Evolutionary conservation across 2,329 filamentous ascomycete genomes (phyloP).

Genomic region (Phaeosphaeria sp.): DNA sequence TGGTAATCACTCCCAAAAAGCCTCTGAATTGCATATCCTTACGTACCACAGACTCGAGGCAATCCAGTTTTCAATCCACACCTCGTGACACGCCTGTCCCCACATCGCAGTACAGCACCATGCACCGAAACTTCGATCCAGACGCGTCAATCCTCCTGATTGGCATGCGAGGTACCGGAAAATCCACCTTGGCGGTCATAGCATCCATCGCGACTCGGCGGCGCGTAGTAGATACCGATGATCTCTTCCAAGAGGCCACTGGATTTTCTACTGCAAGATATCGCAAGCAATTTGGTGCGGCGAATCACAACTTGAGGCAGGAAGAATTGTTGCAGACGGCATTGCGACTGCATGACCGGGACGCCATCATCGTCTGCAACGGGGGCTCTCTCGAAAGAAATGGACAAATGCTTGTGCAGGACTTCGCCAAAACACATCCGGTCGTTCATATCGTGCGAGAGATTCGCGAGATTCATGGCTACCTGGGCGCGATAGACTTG

Average conservation of each 20-base stretch:
- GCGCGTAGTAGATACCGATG: conserved; percentile 73
- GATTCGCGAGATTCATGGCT: conserved; percentile 67
- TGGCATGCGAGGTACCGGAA: conserved; percentile 76
- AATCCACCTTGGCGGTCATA: conserved; percentile 78
- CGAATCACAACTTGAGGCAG: conserved; percentile 69
- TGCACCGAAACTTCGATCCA: conserved; percentile 56
- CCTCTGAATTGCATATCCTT: conserved; percentile 3
- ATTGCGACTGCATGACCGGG: conserved; percentile 64
- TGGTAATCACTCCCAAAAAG: conserved; percentile 9
- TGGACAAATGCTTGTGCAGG: conserved; percentile 65
- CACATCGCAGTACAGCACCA: conserved; percentile 19
- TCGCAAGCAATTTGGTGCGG: conserved; percentile 67
- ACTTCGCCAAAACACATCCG: conserved; percentile 70
- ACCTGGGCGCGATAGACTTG: conserved; percentile 63
- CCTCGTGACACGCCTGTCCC: conserved; percentile 36
- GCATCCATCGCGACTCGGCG: conserved; percentile 74
- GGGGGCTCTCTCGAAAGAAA: conserved; percentile 71
- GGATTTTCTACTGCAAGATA: conserved; percentile 69
- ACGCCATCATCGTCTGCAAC: conserved; percentile 74
- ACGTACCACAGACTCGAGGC: conserved; percentile 23
- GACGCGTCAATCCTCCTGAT: conserved; percentile 76
- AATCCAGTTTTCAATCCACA: conserved; percentile 36
- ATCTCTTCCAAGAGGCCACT: conserved; percentile 69
- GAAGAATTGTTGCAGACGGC: conserved; percentile 67
- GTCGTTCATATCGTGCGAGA: conserved; percentile 75